Percentiles rank a stretch among this genome's conserved stretches.
These are phyloP conservation scores for Tripterygium wilfordii DNA, from an alignment of 177 flowering plant species.

Conservation along the genomic window DNA sequence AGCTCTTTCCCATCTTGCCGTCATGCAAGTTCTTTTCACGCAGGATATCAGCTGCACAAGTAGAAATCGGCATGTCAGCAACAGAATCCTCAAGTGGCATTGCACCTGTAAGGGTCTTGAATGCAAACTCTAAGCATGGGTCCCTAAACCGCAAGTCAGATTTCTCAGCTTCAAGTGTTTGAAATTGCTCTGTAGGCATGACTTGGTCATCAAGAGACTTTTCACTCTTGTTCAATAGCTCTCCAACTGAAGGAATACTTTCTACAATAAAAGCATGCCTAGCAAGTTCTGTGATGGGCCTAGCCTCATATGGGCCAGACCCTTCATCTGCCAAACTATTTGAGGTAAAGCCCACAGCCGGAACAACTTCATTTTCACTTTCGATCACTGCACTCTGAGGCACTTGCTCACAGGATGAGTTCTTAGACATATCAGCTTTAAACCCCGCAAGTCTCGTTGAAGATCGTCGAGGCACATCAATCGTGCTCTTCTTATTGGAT, in stretches of 20 bases:
- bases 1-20: constrained; percentile 1
- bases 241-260: neutral
- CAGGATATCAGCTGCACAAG: constrained; percentile 4
- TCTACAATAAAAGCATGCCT: neutral
- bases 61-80: constrained; percentile 4
- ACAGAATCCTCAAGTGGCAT: constrained; percentile 19
- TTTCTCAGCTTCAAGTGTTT: constrained; percentile 10
- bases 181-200: constrained; percentile 10
- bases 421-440: neutral
- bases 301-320: constrained; percentile 5
- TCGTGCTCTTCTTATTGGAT: neutral
- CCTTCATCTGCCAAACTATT: constrained; percentile 3
- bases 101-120: constrained; percentile 41
- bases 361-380: neutral
- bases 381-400: constrained; percentile 9
- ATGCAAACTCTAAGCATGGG: constrained; percentile 41
- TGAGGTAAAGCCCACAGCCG: neutral
- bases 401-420: constrained; percentile 4
- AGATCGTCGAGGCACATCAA: neutral
- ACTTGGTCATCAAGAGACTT: constrained; percentile 5
- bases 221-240: constrained; percentile 5
- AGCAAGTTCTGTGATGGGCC: constrained; percentile 2
- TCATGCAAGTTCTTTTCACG: neutral
- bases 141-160: too few relatives aligned
- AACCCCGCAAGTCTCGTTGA: neutral